A percentile compares a stretch with the other conserved stretches of the same genome.
Evolutionary conservation across 2,329 filamentous ascomycete genomes (phyloP).

Genomic region (Clonostachys sp.): DNA sequence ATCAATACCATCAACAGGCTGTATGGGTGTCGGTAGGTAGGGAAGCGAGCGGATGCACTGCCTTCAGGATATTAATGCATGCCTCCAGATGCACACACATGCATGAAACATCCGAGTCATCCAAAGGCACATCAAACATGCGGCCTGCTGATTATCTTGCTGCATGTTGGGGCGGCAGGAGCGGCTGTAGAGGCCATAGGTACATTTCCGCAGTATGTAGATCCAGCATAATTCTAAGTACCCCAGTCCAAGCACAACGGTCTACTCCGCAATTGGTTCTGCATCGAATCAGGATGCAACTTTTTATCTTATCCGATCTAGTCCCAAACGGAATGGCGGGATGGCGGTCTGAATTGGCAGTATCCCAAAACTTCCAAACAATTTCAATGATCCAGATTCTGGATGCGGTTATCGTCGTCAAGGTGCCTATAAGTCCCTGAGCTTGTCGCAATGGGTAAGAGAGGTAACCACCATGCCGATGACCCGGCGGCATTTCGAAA

Average conservation of each 20-base stretch:
- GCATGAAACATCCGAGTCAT: no score
- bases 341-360: slow-evolving; percentile 24
- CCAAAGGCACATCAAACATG: not conserved
- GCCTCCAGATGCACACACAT: no score
- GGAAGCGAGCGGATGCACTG: no score
- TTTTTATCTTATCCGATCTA: not conserved
- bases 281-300: no score
- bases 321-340: slow-evolving; percentile 16
- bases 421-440: not conserved
- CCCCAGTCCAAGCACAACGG: no score
- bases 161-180: not conserved
- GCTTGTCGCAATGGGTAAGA: slow-evolving; percentile 34
- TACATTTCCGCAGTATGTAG: not conserved
- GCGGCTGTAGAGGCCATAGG: no score
- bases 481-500: slow-evolving; percentile 39
- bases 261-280: no score
- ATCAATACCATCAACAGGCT: no score
- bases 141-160: not conserved
- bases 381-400: no score
- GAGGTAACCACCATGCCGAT: slow-evolving; percentile 28
- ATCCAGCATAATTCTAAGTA: not conserved
- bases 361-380: slow-evolving; percentile 25
- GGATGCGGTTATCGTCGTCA: not conserved
- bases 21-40: no score
- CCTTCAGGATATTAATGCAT: no score